phyloP scores from a whole-genome alignment of 1,139 yeast genomes.

The Lodderomyces oxycetoniae region DNA sequence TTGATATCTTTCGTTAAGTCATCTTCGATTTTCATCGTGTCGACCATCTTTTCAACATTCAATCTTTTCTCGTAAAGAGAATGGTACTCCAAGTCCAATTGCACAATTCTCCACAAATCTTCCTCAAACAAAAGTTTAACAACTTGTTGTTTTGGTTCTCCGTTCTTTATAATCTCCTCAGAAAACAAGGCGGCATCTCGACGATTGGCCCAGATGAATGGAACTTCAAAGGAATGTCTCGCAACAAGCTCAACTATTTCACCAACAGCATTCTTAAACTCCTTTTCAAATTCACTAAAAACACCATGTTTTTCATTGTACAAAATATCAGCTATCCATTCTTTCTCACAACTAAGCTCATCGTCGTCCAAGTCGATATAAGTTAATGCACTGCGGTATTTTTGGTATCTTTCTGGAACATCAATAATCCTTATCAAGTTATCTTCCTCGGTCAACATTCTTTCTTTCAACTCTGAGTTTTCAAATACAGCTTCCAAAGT shows the following conservation, averaged over 20 bases:
- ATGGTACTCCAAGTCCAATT: slow-evolving; percentile 84
- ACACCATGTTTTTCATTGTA: slow-evolving; percentile 43
- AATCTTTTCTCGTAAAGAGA: slow-evolving; percentile 74
- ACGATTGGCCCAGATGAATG: slow-evolving; percentile 95
- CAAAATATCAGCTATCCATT: slow-evolving; percentile 67
- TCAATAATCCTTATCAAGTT: slow-evolving; percentile 82
- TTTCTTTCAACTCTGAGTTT: slow-evolving; percentile 84
- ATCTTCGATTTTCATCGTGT: slow-evolving; percentile 54
- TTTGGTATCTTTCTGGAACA: slow-evolving; percentile 89
- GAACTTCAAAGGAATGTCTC: slow-evolving; percentile 81
- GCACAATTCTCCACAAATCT: slow-evolving; percentile 88
- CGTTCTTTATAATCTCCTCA: slow-evolving; percentile 42
- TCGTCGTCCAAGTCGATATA: slow-evolving; percentile 63
- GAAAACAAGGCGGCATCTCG: slow-evolving; percentile 75
- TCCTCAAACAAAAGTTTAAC: slow-evolving; percentile 65
- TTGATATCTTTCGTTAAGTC: slow-evolving; percentile 52
- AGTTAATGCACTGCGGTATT: slow-evolving; percentile 58
- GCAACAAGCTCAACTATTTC: slow-evolving; percentile 76
- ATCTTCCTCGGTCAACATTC: slow-evolving; percentile 90
- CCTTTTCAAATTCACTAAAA: slow-evolving; percentile 35
- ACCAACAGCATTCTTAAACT: slow-evolving; percentile 67
- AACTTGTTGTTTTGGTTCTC: slow-evolving; percentile 35
- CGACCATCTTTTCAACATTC: slow-evolving; percentile 55
- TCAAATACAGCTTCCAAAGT: slow-evolving; percentile 88
- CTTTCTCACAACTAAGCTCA: slow-evolving; percentile 68